Evolutionary conservation across 345 rosid species (phyloP).

Genomic region (Erucastrum elatum): DNA sequence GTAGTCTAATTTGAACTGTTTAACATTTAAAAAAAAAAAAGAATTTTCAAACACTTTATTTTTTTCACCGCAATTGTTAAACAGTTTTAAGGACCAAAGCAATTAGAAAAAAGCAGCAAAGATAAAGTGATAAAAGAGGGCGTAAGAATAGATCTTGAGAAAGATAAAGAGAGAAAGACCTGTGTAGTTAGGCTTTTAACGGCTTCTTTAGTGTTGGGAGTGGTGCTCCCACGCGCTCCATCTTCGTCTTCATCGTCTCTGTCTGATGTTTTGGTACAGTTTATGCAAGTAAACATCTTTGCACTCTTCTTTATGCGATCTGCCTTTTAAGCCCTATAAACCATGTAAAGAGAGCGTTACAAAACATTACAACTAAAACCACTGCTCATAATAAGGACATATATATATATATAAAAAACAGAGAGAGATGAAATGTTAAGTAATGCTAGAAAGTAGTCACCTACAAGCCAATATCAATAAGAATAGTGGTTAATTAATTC

Average conservation of each 20-base stretch:
- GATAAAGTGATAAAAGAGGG: constrained; percentile 22
- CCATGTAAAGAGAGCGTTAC: constrained; percentile 2
- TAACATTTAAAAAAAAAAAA: not conserved
- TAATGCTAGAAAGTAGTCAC: constrained; percentile 12
- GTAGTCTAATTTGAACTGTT: constrained; percentile 10
- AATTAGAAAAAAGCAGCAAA: constrained; percentile 30
- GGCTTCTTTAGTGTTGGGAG: constrained; percentile 91
- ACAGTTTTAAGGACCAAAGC: constrained; percentile 26
- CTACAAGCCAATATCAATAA: not conserved
- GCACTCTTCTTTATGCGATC: constrained; percentile 24
- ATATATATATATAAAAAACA: not conserved
- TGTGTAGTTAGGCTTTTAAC: constrained; percentile 99
- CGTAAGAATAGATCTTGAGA: constrained; percentile 21
- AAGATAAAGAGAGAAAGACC: constrained; percentile 51
- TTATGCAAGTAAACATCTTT: constrained; percentile 93
- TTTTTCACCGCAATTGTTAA: constrained; percentile 6
- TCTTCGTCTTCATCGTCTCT: constrained; percentile 58
- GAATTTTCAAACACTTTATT: not conserved
- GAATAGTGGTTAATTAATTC: not conserved
- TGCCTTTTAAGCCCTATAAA: constrained; percentile 18
- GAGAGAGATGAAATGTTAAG: not conserved
- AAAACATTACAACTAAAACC: constrained; percentile 17
- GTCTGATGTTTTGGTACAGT: constrained; percentile 82
- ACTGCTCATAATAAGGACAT: not conserved
- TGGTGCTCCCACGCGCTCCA: constrained; percentile 70